phyloP scores from a whole-genome alignment of 1,284 basidiomycete genomes.

The Xerocomus alliaceus region DNA sequence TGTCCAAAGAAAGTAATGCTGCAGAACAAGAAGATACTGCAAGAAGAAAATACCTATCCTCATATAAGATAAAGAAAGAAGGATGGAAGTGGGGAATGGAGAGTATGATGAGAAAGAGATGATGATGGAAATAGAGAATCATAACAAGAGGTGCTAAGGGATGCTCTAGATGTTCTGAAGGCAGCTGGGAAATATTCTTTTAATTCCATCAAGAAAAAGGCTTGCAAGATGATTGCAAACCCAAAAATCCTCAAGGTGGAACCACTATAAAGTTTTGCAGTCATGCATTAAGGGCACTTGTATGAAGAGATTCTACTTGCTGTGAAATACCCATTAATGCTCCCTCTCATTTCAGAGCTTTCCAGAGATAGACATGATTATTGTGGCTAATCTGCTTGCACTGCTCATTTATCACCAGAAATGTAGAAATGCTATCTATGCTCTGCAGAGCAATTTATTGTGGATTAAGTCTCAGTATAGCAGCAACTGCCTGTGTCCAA shows the following conservation, averaged over 20 bases:
- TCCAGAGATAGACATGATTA: constrained; percentile 24
- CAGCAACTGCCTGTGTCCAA: constrained; percentile 9
- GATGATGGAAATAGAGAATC: too few relatives aligned
- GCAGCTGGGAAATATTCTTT: constrained; percentile 28
- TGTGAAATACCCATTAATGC: constrained; percentile 23
- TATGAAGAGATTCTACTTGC: constrained; percentile 21
- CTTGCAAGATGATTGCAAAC: constrained; percentile 16
- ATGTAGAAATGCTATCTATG: constrained; percentile 17
- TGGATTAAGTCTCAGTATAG: constrained; percentile 26
- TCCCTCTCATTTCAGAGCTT: constrained; percentile 27
- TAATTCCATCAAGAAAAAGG: constrained; percentile 25
- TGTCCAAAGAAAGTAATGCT: too few relatives aligned
- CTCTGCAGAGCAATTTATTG: constrained; percentile 5
- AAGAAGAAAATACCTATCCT: too few relatives aligned
- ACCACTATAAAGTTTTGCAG: constrained; percentile 20
- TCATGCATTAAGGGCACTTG: constrained; percentile 14
- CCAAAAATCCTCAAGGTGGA: constrained; percentile 23
- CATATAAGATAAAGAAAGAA: too few relatives aligned
- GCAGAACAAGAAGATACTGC: too few relatives aligned
- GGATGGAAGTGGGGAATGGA: too few relatives aligned
- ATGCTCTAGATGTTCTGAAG: constrained; percentile 23
- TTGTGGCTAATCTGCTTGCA: constrained; percentile 23
- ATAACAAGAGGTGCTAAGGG: constrained; percentile 18
- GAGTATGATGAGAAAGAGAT: too few relatives aligned
- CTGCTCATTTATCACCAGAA: constrained; percentile 26